Conservation (phyloP, 768 basidiomycete genomes). For the Sporobolomyces pararoseus region DNA sequence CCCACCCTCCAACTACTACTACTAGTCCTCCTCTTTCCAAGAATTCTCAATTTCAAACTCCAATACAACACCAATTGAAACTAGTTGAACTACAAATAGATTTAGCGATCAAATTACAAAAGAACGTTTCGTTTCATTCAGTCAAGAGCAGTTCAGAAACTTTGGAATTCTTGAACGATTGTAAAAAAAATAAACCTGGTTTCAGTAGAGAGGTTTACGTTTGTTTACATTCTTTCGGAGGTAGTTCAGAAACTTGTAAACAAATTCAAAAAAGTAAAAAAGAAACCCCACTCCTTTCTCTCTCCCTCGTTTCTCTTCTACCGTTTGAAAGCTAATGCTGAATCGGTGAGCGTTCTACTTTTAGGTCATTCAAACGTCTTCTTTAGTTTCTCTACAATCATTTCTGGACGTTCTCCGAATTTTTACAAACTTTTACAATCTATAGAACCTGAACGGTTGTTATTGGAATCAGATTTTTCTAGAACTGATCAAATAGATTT, state of each 20-base stretch:
- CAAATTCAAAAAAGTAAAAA: slow-evolving; percentile 65
- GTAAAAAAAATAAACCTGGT: slow-evolving; percentile 57
- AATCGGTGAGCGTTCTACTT: too few species aligned
- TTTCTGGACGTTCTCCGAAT: slow-evolving; percentile 68
- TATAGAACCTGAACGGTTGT: slow-evolving; percentile 64
- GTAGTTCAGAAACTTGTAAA: slow-evolving; percentile 70
- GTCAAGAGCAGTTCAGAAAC: slow-evolving; percentile 73
- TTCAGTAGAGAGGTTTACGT: slow-evolving; percentile 72
- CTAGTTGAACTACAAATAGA: slow-evolving; percentile 80
- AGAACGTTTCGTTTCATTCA: slow-evolving; percentile 82
- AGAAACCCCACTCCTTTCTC: too few species aligned
- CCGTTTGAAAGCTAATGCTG: too few species aligned
- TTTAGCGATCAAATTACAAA: slow-evolving; percentile 70
- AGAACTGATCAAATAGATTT: slow-evolving; percentile 64
- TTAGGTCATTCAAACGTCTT: slow-evolving; percentile 67
- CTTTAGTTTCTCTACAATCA: slow-evolving; percentile 79
- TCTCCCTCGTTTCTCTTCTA: too few species aligned
- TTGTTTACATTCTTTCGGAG: slow-evolving; percentile 84
- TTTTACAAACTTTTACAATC: slow-evolving; percentile 63
- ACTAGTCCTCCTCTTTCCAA: slow-evolving; percentile 49
- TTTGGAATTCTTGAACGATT: slow-evolving; percentile 60
- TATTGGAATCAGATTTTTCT: slow-evolving; percentile 83
- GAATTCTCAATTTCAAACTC: slow-evolving; percentile 67
- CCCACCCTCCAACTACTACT: slow-evolving; percentile 22
- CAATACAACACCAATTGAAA: slow-evolving; percentile 71